Conservation (phyloP, 495 filamentous ascomycete genomes). For the Penicillium robsamsonii region DNA sequence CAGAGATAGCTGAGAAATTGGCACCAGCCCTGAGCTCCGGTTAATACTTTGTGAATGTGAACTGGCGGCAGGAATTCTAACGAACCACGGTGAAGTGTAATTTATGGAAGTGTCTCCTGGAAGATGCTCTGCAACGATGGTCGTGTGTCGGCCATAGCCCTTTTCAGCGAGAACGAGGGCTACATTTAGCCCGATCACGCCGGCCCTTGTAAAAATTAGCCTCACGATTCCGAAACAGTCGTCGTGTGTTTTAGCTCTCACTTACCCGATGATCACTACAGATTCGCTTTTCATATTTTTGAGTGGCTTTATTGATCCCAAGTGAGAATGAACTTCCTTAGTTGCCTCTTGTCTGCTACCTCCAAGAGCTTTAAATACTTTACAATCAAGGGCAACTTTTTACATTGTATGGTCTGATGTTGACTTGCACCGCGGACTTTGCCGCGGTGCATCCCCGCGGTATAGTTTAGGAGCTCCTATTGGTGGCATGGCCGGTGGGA, state of each 20-base stretch:
- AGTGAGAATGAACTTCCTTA: background rate
- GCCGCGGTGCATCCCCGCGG: constrained; percentile 1
- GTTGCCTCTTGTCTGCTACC: background rate
- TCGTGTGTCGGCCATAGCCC: constrained; percentile 25
- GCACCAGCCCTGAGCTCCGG: constrained; percentile 26
- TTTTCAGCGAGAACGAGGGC: constrained; percentile 31
- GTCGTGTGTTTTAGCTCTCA: background rate
- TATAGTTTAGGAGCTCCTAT: background rate
- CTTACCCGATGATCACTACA: constrained; percentile 24
- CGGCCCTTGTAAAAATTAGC: constrained; percentile 18
- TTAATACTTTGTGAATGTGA: background rate
- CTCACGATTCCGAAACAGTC: background rate
- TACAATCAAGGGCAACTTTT: background rate
- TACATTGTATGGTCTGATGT: background rate
- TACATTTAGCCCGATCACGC: constrained; percentile 37
- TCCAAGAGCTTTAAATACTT: background rate
- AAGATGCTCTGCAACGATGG: constrained; percentile 33
- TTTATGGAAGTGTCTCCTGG: constrained; percentile 28
- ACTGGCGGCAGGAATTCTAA: background rate
- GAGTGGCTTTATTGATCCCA: background rate
- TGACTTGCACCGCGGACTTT: constrained; percentile 2
- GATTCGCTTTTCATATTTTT: constrained; percentile 17
- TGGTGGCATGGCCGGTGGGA: background rate
- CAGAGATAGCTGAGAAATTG: constrained; percentile 37
- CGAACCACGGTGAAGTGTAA: constrained; percentile 39